Evolutionary conservation across 1,139 yeast species (phyloP).

Genomic region (Sugiyamaella castrensis): DNA sequence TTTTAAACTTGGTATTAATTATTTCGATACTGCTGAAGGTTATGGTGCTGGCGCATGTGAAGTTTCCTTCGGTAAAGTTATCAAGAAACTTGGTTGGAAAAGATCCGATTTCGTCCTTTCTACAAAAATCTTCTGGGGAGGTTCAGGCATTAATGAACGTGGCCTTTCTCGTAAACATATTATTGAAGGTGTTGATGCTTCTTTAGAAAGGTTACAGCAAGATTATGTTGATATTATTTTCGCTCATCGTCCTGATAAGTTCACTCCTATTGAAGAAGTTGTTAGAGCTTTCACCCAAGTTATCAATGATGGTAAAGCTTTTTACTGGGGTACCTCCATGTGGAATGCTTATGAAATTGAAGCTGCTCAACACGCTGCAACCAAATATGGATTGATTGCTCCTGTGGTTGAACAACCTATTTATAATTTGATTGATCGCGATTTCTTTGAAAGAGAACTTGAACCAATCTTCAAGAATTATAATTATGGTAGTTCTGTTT

Average conservation of each 20-base stretch:
- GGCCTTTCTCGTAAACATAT: constrained; percentile 57
- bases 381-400: constrained; percentile 34
- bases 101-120: constrained; percentile 35
- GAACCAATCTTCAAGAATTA: constrained; percentile 34
- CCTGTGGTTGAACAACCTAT: constrained; percentile 39
- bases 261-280: constrained; percentile 48
- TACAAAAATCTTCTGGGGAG: constrained; percentile 36
- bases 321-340: constrained; percentile 40
- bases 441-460: constrained; percentile 35
- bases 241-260: constrained; percentile 49
- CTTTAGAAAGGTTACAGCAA: constrained; percentile 50
- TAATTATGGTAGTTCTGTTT: constrained; percentile 37
- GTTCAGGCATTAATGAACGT: constrained; percentile 38
- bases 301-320: constrained; percentile 37
- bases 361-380: constrained; percentile 38
- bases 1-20: constrained; percentile 37
- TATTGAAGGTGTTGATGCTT: constrained; percentile 48
- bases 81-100: constrained; percentile 35
- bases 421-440: constrained; percentile 33
- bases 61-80: constrained; percentile 33
- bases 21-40: constrained; percentile 38
- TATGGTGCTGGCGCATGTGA: constrained; percentile 36
- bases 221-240: constrained; percentile 38
- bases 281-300: constrained; percentile 49
- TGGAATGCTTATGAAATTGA: constrained; percentile 39